Evolutionary conservation across 176 grass and related monocot species (phyloP).

Genomic region (Elymus sibiricus): DNA sequence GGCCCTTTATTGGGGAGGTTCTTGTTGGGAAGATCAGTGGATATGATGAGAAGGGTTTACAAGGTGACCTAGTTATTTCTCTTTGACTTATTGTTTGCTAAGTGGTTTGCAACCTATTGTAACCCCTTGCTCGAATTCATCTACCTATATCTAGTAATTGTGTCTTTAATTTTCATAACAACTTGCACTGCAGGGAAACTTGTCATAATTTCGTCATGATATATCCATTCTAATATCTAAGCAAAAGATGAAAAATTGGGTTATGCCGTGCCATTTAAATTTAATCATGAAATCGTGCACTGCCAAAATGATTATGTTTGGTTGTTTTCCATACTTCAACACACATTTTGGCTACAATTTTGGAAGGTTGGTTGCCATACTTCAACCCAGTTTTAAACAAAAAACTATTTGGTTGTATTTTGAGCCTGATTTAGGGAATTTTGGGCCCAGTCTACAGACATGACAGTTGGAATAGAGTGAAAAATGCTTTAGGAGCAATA

Average conservation of each 20-base stretch:
- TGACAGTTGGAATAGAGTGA: neutral
- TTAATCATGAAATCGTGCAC: neutral
- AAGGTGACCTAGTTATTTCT: conserved; percentile 36
- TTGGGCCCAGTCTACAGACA: neutral
- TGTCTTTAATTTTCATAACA: neutral
- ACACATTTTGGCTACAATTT: neutral
- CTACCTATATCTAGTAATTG: neutral
- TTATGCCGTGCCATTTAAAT: neutral
- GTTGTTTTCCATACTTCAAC: neutral
- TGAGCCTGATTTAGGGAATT: neutral
- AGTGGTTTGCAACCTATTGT: neutral
- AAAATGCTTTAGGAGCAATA: neutral
- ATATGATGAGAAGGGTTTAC: conserved; percentile 79
- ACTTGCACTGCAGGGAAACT: neutral
- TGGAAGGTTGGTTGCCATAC: neutral
- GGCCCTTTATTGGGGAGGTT: conserved; percentile 79
- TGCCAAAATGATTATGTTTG: neutral
- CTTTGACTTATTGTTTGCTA: conserved; percentile 6
- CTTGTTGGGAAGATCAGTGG: conserved; percentile 74
- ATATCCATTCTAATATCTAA: neutral
- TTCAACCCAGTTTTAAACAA: neutral
- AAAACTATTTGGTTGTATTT: neutral
- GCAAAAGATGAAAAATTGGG: neutral
- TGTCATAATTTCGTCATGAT: conserved; percentile 6
- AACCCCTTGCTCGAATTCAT: neutral